phyloP scores from a whole-genome alignment of 345 rosid species.

The Lepidium aucheri region DNA sequence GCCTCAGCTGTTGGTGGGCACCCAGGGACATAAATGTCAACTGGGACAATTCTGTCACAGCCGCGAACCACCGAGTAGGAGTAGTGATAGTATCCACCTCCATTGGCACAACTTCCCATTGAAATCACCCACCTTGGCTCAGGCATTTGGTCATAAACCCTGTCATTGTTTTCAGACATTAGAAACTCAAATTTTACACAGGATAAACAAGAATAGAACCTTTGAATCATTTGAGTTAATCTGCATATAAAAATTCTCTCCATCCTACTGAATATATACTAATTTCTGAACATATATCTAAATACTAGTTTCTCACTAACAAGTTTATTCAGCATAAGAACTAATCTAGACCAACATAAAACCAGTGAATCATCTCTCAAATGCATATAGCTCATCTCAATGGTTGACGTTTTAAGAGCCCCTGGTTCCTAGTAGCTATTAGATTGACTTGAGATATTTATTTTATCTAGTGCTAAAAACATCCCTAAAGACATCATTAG shows the following conservation, averaged over 20 bases:
- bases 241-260: neutral
- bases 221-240: neutral
- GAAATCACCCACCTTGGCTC: constrained; percentile 99
- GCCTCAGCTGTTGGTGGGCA: constrained; percentile 99
- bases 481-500: neutral
- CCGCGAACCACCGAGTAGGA: constrained; percentile 96
- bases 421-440: neutral
- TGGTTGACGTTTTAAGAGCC: neutral
- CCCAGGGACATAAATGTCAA: constrained; percentile 93
- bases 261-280: neutral
- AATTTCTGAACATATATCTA: neutral
- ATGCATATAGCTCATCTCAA: neutral
- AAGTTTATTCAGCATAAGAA: neutral
- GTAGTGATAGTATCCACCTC: constrained; percentile 98
- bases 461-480: neutral
- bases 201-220: neutral
- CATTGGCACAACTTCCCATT: constrained; percentile 99
- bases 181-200: neutral
- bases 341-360: neutral
- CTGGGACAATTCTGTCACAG: constrained; percentile 96
- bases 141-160: constrained; percentile 99
- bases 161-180: constrained; percentile 27
- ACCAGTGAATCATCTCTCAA: neutral
- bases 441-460: neutral
- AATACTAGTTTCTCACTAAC: neutral